Base-by-base conservation (phyloP, 2,329 filamentous ascomycete genomes). In the Colletotrichum incanum region DNA sequence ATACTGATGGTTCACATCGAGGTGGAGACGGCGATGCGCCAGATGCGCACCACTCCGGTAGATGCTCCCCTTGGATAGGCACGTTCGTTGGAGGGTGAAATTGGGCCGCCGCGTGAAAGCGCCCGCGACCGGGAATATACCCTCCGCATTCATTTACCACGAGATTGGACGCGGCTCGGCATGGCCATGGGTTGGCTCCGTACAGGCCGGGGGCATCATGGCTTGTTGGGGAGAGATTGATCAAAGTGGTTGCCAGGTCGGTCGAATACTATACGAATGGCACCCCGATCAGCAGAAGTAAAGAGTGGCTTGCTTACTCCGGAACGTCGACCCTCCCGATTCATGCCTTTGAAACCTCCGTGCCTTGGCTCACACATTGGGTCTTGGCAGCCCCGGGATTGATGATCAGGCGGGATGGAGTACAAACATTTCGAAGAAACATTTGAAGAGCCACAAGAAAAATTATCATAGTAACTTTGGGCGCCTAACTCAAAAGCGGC, bases 31-130 rank as follows among this genome's bases (percentile, higher is more conserved):
- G 45, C 7, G 65, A 65, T 34, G 23, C n/a, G 34, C 23, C 28
- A 69, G 65, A 65, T 39, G 69, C 65, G 69, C 65, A 59, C 65
- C 69, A 69, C 45, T 72, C 47, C 31, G 50, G 59, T 60, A 65
- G 65, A 65, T 49, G 47, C 11, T 43, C 47, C 9, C 31, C 66
- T 31, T 28, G 37, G n/a, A 60, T 47, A 3, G 52, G 47, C 65
- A 2, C 37, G 41, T 49, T 72, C 54, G 70, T 72, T 72, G 70
- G 70, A 69, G 65, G 65, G 69, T 65, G 65, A 65, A 55, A 72
- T 72, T 72, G 54, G 20, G 45, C 70, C 59, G 52, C 28, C 59
- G 47, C 54, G 43, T 55, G 45, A 60, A 69, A 37, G 31, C 31
- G 14, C n/a, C 12, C 16, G 14, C 34, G 14, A 16, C 65, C 59